Percentiles rank a stretch among this genome's conserved stretches.
Evolutionary conservation across 805 yeast genomes (phyloP).

Genomic region (Suhomyces emberorum): DNA sequence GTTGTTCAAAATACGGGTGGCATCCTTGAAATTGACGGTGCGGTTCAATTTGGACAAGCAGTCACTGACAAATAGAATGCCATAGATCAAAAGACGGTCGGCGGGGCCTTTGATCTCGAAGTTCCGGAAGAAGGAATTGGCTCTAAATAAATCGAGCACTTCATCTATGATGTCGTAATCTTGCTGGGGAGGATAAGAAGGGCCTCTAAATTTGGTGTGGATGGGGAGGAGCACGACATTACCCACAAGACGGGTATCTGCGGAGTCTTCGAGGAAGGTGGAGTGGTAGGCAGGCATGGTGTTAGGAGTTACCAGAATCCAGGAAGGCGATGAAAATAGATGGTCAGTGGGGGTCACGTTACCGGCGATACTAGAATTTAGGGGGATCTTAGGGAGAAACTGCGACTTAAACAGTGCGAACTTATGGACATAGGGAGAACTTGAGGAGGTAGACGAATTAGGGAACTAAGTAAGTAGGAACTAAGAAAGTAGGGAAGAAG

Average conservation of each 20-base stretch:
- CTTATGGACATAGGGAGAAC: too few relatives aligned
- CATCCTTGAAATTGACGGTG: conserved; percentile 52
- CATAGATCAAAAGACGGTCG: conserved; percentile 89
- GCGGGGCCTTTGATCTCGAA: conserved; percentile 96
- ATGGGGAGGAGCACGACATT: conserved; percentile 84
- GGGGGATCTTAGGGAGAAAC: too few relatives aligned
- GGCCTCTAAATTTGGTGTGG: conserved; percentile 83
- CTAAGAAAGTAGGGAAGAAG: too few relatives aligned
- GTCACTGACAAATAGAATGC: conserved; percentile 84
- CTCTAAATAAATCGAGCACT: conserved; percentile 84
- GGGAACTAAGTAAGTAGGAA: too few relatives aligned
- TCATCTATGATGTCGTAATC: conserved; percentile 91
- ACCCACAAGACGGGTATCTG: conserved; percentile 62
- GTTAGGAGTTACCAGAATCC: too few relatives aligned
- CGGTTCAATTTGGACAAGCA: conserved; percentile 64
- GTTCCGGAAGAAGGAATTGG: conserved; percentile 94
- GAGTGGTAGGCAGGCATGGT: conserved; percentile 79
- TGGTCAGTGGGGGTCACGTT: too few relatives aligned
- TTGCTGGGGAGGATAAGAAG: conserved; percentile 72
- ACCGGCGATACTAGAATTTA: too few relatives aligned
- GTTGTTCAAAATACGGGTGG: conserved; percentile 69
- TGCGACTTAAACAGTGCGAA: too few relatives aligned
- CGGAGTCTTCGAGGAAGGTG: conserved; percentile 64
- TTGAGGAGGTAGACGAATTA: too few relatives aligned
- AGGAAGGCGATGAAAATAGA: too few relatives aligned